Conservation (phyloP, 148 eudicot species). For the Mesembryanthemum crystallinum region DNA sequence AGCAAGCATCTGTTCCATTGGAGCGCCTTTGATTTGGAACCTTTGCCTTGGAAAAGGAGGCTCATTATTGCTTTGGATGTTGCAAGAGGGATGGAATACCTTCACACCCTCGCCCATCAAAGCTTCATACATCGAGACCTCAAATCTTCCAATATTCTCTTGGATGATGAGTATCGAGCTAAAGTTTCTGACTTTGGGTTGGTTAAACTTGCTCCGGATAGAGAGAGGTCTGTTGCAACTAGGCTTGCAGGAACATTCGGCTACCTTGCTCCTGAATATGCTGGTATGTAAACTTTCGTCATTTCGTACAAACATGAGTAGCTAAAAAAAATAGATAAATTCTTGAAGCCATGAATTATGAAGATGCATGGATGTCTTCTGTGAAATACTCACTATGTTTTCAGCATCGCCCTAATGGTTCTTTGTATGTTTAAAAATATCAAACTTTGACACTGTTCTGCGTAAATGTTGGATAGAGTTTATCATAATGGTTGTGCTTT, state of each 20-base stretch:
- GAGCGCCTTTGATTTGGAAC: slow-evolving; percentile 48
- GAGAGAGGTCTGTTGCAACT: slow-evolving; percentile 60
- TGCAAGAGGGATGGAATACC: slow-evolving; percentile 76
- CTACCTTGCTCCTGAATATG: slow-evolving; percentile 84
- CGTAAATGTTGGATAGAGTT: no score
- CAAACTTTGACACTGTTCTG: background rate
- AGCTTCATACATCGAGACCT: slow-evolving; percentile 80
- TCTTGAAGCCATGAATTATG: background rate
- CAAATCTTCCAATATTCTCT: slow-evolving; percentile 67
- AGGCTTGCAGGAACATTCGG: slow-evolving; percentile 87
- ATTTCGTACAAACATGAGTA: background rate
- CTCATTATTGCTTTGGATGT: slow-evolving; percentile 70
- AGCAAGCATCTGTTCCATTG: slow-evolving; percentile 66
- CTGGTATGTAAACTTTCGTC: slow-evolving; percentile 41
- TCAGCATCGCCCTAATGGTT: background rate
- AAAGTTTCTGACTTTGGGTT: slow-evolving; percentile 77
- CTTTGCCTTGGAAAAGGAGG: slow-evolving; percentile 61
- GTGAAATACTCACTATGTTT: background rate
- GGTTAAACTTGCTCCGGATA: slow-evolving; percentile 76
- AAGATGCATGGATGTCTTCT: background rate
- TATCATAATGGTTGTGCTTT: background rate
- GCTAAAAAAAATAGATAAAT: background rate
- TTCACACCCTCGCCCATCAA: slow-evolving; percentile 62
- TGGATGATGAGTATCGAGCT: slow-evolving; percentile 65
- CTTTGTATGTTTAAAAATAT: background rate